Percentiles rank a stretch among this genome's conserved stretches.
Evolutionary conservation across 179 eudicot genomes (phyloP).

Genomic region (Beta macrorhiza): DNA sequence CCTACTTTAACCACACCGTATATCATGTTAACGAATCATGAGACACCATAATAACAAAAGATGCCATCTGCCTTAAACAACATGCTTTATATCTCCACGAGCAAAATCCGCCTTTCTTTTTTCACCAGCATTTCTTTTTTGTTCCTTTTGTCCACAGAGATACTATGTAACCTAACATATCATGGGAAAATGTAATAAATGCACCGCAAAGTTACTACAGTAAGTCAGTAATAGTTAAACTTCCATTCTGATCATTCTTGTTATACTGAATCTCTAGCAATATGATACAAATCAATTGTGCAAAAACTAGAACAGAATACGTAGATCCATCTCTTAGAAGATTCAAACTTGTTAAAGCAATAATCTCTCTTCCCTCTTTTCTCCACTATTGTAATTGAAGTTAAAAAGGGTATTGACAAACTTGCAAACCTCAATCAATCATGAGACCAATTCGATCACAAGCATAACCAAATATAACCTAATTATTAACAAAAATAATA

Average conservation of each 20-base stretch:
- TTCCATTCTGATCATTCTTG: not conserved
- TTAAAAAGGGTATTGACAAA: not conserved
- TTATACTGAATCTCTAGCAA: not conserved
- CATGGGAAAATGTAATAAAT: not conserved
- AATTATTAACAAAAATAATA: not conserved
- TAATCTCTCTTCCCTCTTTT: not conserved
- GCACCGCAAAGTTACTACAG: not conserved
- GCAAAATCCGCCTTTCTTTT: no score
- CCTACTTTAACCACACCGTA: not conserved
- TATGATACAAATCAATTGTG: not conserved
- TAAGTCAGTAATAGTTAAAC: not conserved
- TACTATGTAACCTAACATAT: not conserved
- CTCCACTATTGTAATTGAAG: not conserved
- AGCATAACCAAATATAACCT: not conserved
- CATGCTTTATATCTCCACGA: not conserved
- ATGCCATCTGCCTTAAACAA: not conserved
- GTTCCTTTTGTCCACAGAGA: not conserved
- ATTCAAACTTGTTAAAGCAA: not conserved
- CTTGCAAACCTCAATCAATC: not conserved
- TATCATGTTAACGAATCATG: not conserved
- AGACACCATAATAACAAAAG: not conserved
- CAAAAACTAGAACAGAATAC: not conserved
- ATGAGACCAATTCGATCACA: not conserved
- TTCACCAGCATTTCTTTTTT: not conserved
- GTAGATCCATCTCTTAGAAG: not conserved